Evolutionary conservation across 2,329 filamentous ascomycete genomes (phyloP).

Genomic region (Pyricularia sp.): DNA sequence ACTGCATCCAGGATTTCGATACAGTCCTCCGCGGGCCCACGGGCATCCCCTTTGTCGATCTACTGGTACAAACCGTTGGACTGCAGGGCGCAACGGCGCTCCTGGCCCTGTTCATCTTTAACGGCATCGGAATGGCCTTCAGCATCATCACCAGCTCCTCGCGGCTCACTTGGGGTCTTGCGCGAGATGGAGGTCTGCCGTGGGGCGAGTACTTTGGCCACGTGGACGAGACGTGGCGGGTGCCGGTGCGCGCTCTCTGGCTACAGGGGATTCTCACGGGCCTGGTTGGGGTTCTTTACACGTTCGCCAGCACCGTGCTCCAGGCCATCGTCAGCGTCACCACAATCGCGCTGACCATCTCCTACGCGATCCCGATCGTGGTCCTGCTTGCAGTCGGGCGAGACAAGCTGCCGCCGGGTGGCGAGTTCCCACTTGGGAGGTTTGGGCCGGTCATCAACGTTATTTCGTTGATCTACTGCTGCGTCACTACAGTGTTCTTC

Average conservation of each 20-base stretch:
- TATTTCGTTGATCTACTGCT: neutral
- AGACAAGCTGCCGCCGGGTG: constrained; percentile 36
- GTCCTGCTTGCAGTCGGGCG: constrained; percentile 39
- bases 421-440: neutral
- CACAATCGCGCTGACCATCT: constrained; percentile 46
- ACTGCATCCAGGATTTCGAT: neutral
- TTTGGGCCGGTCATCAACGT: neutral
- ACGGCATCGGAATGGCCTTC: neutral
- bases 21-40: neutral
- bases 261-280: neutral
- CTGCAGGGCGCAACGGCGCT: neutral
- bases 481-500: neutral
- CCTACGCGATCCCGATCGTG: constrained; percentile 38
- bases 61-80: neutral
- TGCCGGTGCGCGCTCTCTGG: neutral
- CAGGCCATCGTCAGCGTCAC: constrained; percentile 44
- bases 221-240: neutral
- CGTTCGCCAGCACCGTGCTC: constrained; percentile 43
- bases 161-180: neutral
- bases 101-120: neutral
- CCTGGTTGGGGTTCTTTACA: constrained; percentile 26
- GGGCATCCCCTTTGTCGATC: neutral
- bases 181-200: neutral
- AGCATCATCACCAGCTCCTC: neutral
- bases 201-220: neutral